These are phyloP conservation scores for Cucumis sativus DNA, from an alignment of 306 rosid species.

Conservation along the genomic window DNA sequence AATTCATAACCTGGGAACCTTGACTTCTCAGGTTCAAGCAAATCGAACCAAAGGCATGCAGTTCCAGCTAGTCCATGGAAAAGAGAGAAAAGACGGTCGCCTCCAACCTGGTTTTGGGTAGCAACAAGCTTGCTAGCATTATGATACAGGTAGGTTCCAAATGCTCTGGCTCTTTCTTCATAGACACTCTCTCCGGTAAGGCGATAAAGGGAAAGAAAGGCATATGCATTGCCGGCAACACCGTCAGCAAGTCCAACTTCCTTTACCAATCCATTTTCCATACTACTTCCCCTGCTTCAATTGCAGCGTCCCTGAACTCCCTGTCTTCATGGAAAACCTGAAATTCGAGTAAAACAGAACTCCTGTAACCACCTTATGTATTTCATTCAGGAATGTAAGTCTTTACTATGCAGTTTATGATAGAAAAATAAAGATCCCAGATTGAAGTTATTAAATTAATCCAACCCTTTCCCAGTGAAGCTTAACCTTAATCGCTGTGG, in stretches of 20 bases:
- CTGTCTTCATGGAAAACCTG: slow-evolving; percentile 60
- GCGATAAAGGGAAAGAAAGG: slow-evolving; percentile 58
- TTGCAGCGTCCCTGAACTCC: slow-evolving; percentile 81
- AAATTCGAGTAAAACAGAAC: neutral
- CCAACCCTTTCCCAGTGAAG: neutral
- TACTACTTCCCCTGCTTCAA: slow-evolving; percentile 92
- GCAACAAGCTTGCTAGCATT: slow-evolving; percentile 21
- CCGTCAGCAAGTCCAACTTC: slow-evolving; percentile 87
- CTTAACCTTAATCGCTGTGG: neutral
- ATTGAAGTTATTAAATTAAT: neutral
- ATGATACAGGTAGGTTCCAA: slow-evolving; percentile 51
- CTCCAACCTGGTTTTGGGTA: slow-evolving; percentile 5
- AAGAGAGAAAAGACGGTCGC: slow-evolving; percentile 42
- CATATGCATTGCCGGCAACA: slow-evolving; percentile 66
- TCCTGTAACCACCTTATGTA: neutral
- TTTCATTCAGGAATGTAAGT: neutral
- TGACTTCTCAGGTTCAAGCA: slow-evolving; percentile 43
- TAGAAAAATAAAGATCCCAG: neutral
- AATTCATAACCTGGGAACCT: slow-evolving; percentile 80
- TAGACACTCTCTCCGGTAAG: slow-evolving; percentile 58
- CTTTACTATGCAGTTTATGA: neutral
- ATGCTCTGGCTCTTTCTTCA: slow-evolving; percentile 67
- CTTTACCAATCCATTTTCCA: slow-evolving; percentile 83
- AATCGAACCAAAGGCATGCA: slow-evolving; percentile 79
- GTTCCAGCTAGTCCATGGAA: slow-evolving; percentile 80